Base-by-base conservation (phyloP, 805 yeast species). In the Wickerhamomyces subpelliculosus region DNA sequence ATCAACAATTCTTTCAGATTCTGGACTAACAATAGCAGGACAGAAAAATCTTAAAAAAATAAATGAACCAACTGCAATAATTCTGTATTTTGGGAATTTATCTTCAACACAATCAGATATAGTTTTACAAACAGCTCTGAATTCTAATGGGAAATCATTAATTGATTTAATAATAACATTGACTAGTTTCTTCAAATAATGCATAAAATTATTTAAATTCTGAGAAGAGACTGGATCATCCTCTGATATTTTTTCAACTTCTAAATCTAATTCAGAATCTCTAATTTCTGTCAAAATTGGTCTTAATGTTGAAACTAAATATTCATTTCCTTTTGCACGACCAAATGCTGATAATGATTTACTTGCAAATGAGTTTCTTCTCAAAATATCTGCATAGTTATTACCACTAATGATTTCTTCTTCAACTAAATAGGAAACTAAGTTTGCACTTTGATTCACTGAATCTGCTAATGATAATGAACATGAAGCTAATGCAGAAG, bases 21-120 rank as follows among this genome's bases (percentile, higher is more conserved):
- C 95, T 0, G 97, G 97, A 25, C 87, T 78, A 12, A 89, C 89
- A 48, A 89, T 79, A 0, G 95, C 95, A 11, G 97, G 97, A 55
- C 94, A 84, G 43, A 83, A 70, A 44, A 82, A 77, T 40, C 95
- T 64, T 47, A 90, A 65, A 52, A 90, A 89, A 38, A 90, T 66
- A 55, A 84, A 90, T 0, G 95, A 88, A 0, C 96, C 95, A 21
- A 87, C 82, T 1, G 94, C 87, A 28, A 78, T 67, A 27, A 73
- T 66, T 32, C 80, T 72, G 28, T 81, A 82, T 28, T 74, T 78
- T 1, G 84, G 84, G 48, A 82, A 82, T 46, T 75, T 76, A n/a
- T 61, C 59, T 22, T 70, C 62, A 37, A 85, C 78, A 39, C 80
- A 65, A 28, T 62, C 55, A 60, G 71, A 68, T 42, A 87, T 78